phyloP scores from a whole-genome alignment of 306 rosid genomes.

The Sphenostylis stenocarpa region DNA sequence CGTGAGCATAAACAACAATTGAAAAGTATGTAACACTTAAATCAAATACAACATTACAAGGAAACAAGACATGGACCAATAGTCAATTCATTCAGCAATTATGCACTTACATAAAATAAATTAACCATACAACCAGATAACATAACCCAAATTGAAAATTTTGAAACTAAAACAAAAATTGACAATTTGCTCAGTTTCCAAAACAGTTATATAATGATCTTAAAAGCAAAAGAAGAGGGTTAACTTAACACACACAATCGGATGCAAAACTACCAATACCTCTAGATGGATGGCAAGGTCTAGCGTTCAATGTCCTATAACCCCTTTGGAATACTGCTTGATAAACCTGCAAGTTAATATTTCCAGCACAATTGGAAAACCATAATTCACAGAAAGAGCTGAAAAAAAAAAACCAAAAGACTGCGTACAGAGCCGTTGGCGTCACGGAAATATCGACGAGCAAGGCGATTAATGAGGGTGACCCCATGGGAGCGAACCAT shows the following conservation, averaged over 20 bases:
- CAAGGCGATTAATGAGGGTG: conserved; percentile 49
- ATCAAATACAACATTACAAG: neutral
- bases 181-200: neutral
- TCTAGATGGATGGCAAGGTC: conserved; percentile 41
- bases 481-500: conserved; percentile 81
- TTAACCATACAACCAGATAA: neutral
- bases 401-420: neutral
- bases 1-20: neutral
- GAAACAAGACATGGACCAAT: conserved; percentile 1
- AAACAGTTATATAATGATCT: neutral
- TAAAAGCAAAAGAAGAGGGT: neutral
- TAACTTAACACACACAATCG: conserved; percentile 42
- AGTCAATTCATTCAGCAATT: neutral
- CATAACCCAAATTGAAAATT: neutral
- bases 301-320: conserved; percentile 52
- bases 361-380: neutral
- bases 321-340: conserved; percentile 47
- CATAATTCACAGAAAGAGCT: neutral
- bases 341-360: conserved; percentile 45
- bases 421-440: conserved; percentile 35
- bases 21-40: neutral
- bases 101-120: neutral
- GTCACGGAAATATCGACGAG: conserved; percentile 54
- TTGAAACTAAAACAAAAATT: neutral
- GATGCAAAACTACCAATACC: conserved; percentile 40